Conservation (phyloP, 1,139 yeast species). For the Saccharomyces hybrid region DNA sequence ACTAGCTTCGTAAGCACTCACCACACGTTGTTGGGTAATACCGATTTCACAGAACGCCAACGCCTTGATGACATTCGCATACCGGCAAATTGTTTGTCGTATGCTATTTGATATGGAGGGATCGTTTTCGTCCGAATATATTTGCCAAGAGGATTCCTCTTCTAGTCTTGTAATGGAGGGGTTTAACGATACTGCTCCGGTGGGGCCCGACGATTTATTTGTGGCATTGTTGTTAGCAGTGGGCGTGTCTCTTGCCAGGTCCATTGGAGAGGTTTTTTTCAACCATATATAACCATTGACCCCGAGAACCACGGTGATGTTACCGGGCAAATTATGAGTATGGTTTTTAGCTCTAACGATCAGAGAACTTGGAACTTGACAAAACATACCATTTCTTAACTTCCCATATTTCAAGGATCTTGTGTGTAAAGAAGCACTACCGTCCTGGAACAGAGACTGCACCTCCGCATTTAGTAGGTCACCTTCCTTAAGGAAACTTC, state of each 20-base stretch:
- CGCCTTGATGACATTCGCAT: constrained; percentile 75
- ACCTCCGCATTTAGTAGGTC: constrained; percentile 94
- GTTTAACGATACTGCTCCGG: constrained; percentile 39
- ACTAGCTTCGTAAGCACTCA: constrained; percentile 84
- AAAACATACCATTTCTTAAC: constrained; percentile 79
- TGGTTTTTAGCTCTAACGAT: constrained; percentile 82
- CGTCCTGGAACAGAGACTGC: constrained; percentile 81
- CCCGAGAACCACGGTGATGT: constrained; percentile 81
- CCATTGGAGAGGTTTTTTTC: constrained; percentile 52
- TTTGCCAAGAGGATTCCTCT: constrained; percentile 92
- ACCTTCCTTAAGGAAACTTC: constrained; percentile 91
- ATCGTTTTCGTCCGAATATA: constrained; percentile 87
- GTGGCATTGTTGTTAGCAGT: constrained; percentile 32
- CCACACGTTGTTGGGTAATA: constrained; percentile 71
- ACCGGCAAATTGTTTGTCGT: constrained; percentile 72
- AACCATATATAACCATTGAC: constrained; percentile 95
- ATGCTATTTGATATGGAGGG: constrained; percentile 47
- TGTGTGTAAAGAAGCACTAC: constrained; percentile 90
- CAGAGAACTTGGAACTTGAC: constrained; percentile 73
- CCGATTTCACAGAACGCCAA: constrained; percentile 78
- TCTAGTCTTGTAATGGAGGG: constrained; percentile 80
- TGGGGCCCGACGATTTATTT: constrained; percentile 35
- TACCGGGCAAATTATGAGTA: constrained; percentile 80
- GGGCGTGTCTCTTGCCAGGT: constrained; percentile 29
- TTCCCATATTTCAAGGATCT: constrained; percentile 93